Conservation (phyloP, 1,284 basidiomycete genomes). For the Ganoderma multipileum region DNA sequence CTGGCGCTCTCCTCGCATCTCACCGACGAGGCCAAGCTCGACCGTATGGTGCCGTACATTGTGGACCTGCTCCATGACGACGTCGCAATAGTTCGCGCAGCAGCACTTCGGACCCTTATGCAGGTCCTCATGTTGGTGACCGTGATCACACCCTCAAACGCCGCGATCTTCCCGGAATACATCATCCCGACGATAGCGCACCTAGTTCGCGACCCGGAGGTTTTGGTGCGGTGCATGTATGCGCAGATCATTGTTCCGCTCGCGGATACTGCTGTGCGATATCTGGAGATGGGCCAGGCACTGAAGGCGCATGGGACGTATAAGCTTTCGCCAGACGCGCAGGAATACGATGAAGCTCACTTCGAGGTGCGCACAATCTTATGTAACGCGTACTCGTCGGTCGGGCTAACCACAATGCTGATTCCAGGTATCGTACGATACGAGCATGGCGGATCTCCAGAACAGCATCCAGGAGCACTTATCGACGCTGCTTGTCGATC, state of each 20-base stretch:
- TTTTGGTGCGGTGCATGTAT: conserved; percentile 90
- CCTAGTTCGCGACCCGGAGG: conserved; percentile 83
- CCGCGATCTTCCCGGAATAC: conserved; percentile 91
- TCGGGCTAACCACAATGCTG: conserved; percentile 19
- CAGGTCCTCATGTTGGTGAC: conserved; percentile 87
- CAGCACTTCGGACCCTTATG: conserved; percentile 82
- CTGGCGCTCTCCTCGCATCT: conserved; percentile 85
- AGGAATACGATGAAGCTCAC: conserved; percentile 78
- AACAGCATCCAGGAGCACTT: conserved; percentile 89
- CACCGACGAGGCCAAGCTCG: conserved; percentile 95
- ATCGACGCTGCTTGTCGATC: conserved; percentile 76
- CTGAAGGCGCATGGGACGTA: conserved; percentile 83
- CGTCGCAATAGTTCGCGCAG: conserved; percentile 79
- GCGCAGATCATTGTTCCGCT: conserved; percentile 88
- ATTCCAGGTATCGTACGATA: conserved; percentile 85
- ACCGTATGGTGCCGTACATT: conserved; percentile 92
- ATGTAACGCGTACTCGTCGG: conserved; percentile 6
- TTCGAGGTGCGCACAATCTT: conserved; percentile 64
- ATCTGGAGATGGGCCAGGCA: conserved; percentile 93
- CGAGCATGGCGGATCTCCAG: conserved; percentile 86
- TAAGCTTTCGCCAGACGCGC: conserved; percentile 66
- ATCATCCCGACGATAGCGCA: conserved; percentile 91
- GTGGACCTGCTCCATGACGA: conserved; percentile 91
- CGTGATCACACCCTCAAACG: conserved; percentile 91
- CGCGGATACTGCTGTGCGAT: conserved; percentile 84